phyloP scores from a whole-genome alignment of 2,329 filamentous ascomycete species.

The Mariannaea sp. region DNA sequence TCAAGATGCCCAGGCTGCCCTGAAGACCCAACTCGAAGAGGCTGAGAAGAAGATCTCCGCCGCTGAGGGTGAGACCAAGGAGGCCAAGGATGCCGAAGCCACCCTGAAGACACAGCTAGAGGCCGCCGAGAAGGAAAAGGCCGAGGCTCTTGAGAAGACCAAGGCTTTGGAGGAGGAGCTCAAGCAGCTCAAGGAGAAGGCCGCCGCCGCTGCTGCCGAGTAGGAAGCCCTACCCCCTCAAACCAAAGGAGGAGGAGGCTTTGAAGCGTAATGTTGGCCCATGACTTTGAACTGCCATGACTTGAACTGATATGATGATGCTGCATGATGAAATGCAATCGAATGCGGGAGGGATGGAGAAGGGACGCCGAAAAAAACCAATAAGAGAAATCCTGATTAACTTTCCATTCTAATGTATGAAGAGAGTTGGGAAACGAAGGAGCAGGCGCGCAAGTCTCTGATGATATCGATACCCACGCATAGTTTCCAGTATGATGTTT shows the following conservation, averaged over 20 bases:
- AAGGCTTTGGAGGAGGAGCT: conserved; percentile 20
- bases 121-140: conserved; percentile 23
- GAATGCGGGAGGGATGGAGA: conserved; percentile 21
- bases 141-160: conserved; percentile 11
- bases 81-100: conserved; percentile 7
- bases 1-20: conserved; percentile 23
- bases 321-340: conserved; percentile 13
- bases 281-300: no score
- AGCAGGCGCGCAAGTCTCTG: conserved; percentile 39
- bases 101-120: conserved; percentile 8
- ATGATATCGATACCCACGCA: conserved; percentile 41
- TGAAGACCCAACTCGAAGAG: conserved; percentile 24
- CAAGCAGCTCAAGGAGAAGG: conserved; percentile 23
- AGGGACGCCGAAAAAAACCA: no score
- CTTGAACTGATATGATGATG: background rate
- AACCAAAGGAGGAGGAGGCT: no score
- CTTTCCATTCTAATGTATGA: conserved; percentile 21
- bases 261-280: conserved; percentile 16
- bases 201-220: background rate
- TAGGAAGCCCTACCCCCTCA: no score
- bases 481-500: conserved; percentile 30
- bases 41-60: conserved; percentile 11
- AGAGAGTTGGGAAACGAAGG: conserved; percentile 37
- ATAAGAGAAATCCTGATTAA: background rate
- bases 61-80: conserved; percentile 27